Conservation (phyloP, 768 basidiomycete genomes). For the Terana coerulea region DNA sequence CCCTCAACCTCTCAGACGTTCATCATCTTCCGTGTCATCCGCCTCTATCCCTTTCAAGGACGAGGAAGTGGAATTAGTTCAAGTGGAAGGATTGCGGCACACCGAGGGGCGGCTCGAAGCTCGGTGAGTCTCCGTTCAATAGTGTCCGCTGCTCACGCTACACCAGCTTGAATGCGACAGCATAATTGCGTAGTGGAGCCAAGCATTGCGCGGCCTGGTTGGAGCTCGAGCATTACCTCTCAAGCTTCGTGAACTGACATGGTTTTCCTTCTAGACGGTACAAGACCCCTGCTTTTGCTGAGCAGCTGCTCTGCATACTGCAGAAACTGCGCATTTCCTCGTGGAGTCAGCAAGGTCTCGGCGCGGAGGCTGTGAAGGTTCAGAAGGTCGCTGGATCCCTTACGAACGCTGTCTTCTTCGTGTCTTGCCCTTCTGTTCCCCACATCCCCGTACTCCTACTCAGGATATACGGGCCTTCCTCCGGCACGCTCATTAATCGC, state of each 20-base stretch:
- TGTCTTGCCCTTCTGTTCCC: conserved; percentile 61
- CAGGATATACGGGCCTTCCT: conserved; percentile 89
- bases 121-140: conserved; percentile 52
- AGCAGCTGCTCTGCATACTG: conserved; percentile 52
- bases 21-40: conserved; percentile 23
- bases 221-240: not conserved
- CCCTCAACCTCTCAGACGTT: conserved; percentile 26
- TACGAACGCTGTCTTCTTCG: conserved; percentile 97
- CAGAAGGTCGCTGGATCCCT: conserved; percentile 86
- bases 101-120: conserved; percentile 53
- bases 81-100: conserved; percentile 60
- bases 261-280: conserved; percentile 48
- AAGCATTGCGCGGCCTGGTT: not conserved
- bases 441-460: conserved; percentile 69
- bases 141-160: conserved; percentile 17
- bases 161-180: conserved; percentile 20
- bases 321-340: conserved; percentile 50
- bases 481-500: conserved; percentile 83
- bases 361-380: conserved; percentile 51
- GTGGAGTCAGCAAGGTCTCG: conserved; percentile 51
- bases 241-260: conserved; percentile 25
- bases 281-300: conserved; percentile 53
- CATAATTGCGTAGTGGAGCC: conserved; percentile 15
- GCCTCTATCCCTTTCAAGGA: conserved; percentile 35
- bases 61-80: conserved; percentile 38